A percentile compares a stretch with the other conserved stretches of the same genome.
Evolutionary conservation across 1,139 yeast species (phyloP).

Genomic region (Lodderomyces elongisporus): DNA sequence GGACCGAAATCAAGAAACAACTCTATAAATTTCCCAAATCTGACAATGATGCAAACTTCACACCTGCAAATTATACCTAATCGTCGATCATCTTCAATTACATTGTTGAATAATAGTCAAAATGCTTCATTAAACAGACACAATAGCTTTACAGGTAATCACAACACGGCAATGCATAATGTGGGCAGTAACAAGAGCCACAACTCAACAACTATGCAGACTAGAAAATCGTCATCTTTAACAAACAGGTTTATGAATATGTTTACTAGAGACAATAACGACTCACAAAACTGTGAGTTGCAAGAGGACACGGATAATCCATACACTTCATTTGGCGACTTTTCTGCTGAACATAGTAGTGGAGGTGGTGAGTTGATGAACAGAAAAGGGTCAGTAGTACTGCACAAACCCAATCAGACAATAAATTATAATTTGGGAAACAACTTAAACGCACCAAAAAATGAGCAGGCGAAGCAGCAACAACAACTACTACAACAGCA

Average conservation of each 20-base stretch:
- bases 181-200: not conserved
- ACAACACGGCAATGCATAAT: not conserved
- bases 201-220: not conserved
- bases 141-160: constrained; percentile 1
- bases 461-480: not conserved
- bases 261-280: constrained; percentile 2
- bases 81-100: constrained; percentile 8
- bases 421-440: not conserved
- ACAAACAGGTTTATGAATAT: constrained; percentile 6
- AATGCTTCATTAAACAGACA: constrained; percentile 4
- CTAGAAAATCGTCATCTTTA: constrained; percentile 2
- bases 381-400: constrained; percentile 5
- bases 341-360: not conserved
- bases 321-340: not conserved
- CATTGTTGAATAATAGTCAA: constrained; percentile 8
- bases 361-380: constrained; percentile 1
- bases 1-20: constrained; percentile 4
- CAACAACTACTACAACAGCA: constrained; percentile 1
- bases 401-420: constrained; percentile 3
- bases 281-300: not conserved
- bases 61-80: not conserved
- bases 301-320: not conserved
- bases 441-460: not conserved
- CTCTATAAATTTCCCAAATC: constrained; percentile 1
- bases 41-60: not conserved